A percentile compares a stretch with the other conserved stretches of the same genome.
These are phyloP conservation scores for Coleophoma crateriformis DNA, from an alignment of 2,329 filamentous ascomycete species.

Conservation along the genomic window DNA sequence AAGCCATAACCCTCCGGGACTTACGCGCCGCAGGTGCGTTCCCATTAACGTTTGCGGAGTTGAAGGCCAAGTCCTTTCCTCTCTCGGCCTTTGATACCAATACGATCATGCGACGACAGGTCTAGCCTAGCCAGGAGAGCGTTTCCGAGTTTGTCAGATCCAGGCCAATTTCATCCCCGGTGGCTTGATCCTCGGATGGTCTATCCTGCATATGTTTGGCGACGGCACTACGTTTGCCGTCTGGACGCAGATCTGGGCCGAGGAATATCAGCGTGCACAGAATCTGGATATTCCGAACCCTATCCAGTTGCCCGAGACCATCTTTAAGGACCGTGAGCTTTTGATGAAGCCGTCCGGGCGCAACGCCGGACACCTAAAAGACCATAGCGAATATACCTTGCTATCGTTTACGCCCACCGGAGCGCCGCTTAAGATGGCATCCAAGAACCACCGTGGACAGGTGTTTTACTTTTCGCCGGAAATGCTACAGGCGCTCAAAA, in stretches of 20 bases:
- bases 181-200: conserved; percentile 22
- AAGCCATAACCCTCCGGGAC: conserved; percentile 22
- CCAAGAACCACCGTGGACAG: too few relatives aligned
- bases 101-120: not conserved
- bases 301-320: too few relatives aligned
- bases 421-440: not conserved
- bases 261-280: not conserved
- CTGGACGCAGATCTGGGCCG: not conserved
- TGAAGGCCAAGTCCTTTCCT: conserved; percentile 4
- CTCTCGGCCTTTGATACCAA: not conserved
- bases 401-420: not conserved
- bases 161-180: conserved; percentile 27
- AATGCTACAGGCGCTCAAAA: too few relatives aligned
- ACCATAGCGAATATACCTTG: not conserved
- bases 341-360: too few relatives aligned
- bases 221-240: conserved; percentile 25
- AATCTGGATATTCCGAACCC: too few relatives aligned
- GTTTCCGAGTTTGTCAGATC: conserved; percentile 6
- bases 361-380: not conserved
- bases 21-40: conserved; percentile 17
- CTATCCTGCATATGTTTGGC: conserved; percentile 28
- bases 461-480: too few relatives aligned
- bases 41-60: conserved; percentile 17
- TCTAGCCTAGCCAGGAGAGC: not conserved
- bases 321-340: too few relatives aligned